Percentiles rank a stretch among this genome's conserved stretches.
These are phyloP conservation scores for Massarina eburnea DNA, from an alignment of 2,329 filamentous ascomycete species.

Conservation along the genomic window DNA sequence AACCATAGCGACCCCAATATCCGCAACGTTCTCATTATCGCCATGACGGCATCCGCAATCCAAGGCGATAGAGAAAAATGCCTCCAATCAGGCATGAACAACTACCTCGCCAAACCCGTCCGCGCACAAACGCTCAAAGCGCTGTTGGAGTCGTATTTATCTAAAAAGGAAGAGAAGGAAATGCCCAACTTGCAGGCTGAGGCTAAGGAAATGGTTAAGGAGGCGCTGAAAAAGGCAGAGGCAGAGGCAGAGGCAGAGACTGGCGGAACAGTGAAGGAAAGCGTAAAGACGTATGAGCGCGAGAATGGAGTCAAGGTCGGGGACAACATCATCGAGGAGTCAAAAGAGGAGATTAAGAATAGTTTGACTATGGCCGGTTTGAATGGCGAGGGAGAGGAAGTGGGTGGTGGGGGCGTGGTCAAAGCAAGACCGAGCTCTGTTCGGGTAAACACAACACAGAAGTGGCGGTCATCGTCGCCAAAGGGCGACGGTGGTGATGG, in stretches of 20 bases:
- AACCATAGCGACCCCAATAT: constrained; percentile 75
- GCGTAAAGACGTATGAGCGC: neutral
- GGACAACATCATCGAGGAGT: neutral
- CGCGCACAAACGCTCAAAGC: constrained; percentile 81
- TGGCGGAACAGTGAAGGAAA: neutral
- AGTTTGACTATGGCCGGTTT: neutral
- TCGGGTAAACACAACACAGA: constrained; percentile 12
- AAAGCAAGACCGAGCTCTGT: constrained; percentile 9
- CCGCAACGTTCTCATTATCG: constrained; percentile 84
- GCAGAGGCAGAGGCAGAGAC: neutral
- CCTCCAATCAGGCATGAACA: constrained; percentile 95
- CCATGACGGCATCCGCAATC: constrained; percentile 95
- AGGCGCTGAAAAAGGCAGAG: constrained; percentile 29
- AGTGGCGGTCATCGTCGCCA: neutral
- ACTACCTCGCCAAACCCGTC: constrained; percentile 95
- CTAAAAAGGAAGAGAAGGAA: constrained; percentile 45
- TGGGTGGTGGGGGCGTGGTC: neutral
- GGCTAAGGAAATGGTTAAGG: constrained; percentile 47
- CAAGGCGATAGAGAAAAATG: constrained; percentile 94
- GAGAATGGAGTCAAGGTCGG: neutral
- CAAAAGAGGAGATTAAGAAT: neutral
- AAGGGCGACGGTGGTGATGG: neutral
- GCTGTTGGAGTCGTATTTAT: constrained; percentile 72
- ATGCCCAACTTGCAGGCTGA: constrained; percentile 49
- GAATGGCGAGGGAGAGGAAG: neutral